Conservation (phyloP, 768 basidiomycete species). For the Suillus americanus region DNA sequence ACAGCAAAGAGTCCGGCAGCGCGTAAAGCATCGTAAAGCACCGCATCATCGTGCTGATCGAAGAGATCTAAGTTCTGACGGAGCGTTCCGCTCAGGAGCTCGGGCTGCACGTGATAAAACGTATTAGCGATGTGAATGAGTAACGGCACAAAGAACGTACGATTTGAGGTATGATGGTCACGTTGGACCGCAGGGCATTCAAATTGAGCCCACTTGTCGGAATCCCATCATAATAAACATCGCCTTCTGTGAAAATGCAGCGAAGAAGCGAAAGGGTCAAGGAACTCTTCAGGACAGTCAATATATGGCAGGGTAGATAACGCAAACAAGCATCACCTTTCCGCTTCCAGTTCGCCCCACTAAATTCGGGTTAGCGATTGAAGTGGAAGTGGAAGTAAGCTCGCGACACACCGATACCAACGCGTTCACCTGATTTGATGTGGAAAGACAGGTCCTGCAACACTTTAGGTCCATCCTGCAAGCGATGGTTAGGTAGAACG, state of each 20-base stretch:
- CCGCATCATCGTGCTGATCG: conserved; percentile 50
- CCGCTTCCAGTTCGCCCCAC: conserved; percentile 64
- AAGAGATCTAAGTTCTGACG: conserved; percentile 65
- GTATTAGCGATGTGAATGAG: background rate
- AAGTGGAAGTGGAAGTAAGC: background rate
- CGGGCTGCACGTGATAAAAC: conserved; percentile 32
- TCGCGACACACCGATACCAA: conserved; percentile 48
- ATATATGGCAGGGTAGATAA: background rate
- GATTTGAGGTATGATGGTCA: conserved; percentile 61
- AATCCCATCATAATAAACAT: conserved; percentile 51
- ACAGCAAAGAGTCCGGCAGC: conserved; percentile 46
- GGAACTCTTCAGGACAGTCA: conserved; percentile 36
- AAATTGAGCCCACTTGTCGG: conserved; percentile 49
- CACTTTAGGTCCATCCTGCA: conserved; percentile 53
- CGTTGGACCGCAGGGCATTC: conserved; percentile 48
- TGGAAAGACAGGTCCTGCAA: conserved; percentile 51
- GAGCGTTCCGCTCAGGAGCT: conserved; percentile 54
- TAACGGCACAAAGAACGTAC: conserved; percentile 31
- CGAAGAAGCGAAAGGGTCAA: conserved; percentile 54
- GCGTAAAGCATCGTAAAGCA: conserved; percentile 47
- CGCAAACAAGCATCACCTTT: conserved; percentile 30
- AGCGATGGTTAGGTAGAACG: conserved; percentile 7
- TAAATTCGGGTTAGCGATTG: conserved; percentile 16
- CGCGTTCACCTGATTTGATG: conserved; percentile 55
- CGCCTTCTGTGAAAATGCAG: conserved; percentile 53